phyloP scores from a whole-genome alignment of 495 filamentous ascomycete species.

The Aspergillus affinis region DNA sequence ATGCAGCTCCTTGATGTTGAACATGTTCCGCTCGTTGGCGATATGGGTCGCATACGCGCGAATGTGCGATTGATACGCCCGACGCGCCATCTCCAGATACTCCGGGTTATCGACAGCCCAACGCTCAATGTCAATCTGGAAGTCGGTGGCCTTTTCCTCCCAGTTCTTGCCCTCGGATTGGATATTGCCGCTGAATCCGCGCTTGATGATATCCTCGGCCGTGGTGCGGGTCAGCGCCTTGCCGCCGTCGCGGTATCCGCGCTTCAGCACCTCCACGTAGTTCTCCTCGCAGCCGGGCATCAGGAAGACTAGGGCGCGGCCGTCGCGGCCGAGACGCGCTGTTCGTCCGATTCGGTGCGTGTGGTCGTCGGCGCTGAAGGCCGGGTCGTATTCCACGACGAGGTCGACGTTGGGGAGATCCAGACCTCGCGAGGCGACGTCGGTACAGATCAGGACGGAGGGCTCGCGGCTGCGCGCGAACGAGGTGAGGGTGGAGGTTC shows the following conservation, averaged over 20 bases:
- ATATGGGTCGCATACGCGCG: conserved; percentile 95
- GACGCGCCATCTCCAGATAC: conserved; percentile 68
- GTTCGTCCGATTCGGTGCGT: conserved; percentile 93
- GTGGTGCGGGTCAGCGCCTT: conserved; percentile 52
- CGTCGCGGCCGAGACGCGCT: conserved; percentile 84
- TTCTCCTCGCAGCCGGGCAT: conserved; percentile 87
- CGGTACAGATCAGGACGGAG: conserved; percentile 84
- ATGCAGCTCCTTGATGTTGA: conserved; percentile 86
- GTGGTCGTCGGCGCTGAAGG: conserved; percentile 88
- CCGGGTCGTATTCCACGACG: conserved; percentile 91
- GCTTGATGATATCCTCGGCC: conserved; percentile 61
- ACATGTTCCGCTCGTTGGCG: conserved; percentile 73
- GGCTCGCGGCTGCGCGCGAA: conserved; percentile 66
- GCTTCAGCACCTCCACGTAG: conserved; percentile 73
- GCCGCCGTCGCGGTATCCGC: conserved; percentile 56
- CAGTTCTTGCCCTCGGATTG: conserved; percentile 50
- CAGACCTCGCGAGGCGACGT: conserved; percentile 90
- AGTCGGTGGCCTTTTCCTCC: conserved; percentile 72
- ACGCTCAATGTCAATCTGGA: conserved; percentile 71
- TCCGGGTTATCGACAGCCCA: conserved; percentile 63
- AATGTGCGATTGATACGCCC: conserved; percentile 87
- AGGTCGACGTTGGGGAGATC: conserved; percentile 93
- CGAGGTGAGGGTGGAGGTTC: conserved; percentile 76
- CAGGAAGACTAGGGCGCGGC: conserved; percentile 86
- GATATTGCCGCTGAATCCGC: conserved; percentile 54